phyloP scores from a whole-genome alignment of 2,329 filamentous ascomycete species.

The Basipetospora chlamydospora region DNA sequence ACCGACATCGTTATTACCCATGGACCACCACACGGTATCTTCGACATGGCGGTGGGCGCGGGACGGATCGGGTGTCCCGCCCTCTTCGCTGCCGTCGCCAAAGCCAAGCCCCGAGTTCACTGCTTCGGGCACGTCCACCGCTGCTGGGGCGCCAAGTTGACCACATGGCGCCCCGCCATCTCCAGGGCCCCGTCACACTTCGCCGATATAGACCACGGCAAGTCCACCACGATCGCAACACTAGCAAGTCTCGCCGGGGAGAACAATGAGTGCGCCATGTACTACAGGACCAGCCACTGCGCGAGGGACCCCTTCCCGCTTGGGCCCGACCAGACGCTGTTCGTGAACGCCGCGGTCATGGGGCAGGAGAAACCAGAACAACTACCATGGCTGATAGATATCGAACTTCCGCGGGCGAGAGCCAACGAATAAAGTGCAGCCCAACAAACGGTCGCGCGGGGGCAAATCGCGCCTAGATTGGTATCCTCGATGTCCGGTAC shows the following conservation, averaged over 20 bases:
- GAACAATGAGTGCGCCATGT: slow-evolving; percentile 18
- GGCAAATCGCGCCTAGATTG: too few relatives aligned
- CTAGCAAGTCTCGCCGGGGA: slow-evolving; percentile 13
- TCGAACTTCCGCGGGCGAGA: slow-evolving; percentile 27
- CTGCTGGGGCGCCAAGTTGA: slow-evolving; percentile 24
- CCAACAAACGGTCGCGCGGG: too few relatives aligned
- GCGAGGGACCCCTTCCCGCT: slow-evolving; percentile 13
- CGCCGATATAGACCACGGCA: neutral
- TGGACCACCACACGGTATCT: slow-evolving; percentile 22
- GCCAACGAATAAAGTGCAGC: too few relatives aligned
- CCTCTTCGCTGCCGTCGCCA: slow-evolving; percentile 16
- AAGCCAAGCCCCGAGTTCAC: slow-evolving; percentile 17
- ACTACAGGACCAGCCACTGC: slow-evolving; percentile 10
- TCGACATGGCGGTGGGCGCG: slow-evolving; percentile 20
- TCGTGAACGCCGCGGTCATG: slow-evolving; percentile 42
- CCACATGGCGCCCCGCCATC: slow-evolving; percentile 25
- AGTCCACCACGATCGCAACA: slow-evolving; percentile 22
- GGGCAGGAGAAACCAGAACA: slow-evolving; percentile 26
- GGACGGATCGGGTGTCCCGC: slow-evolving; percentile 15
- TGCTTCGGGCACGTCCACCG: slow-evolving; percentile 22
- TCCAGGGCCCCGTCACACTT: neutral
- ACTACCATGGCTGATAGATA: slow-evolving; percentile 36
- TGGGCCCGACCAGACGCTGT: slow-evolving; percentile 30
- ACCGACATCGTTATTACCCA: slow-evolving; percentile 20
- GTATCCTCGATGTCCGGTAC: too few relatives aligned